These are phyloP conservation scores for Globisporangium cederbergense DNA, from an alignment of 352 stramenopile species.

Conservation along the genomic window DNA sequence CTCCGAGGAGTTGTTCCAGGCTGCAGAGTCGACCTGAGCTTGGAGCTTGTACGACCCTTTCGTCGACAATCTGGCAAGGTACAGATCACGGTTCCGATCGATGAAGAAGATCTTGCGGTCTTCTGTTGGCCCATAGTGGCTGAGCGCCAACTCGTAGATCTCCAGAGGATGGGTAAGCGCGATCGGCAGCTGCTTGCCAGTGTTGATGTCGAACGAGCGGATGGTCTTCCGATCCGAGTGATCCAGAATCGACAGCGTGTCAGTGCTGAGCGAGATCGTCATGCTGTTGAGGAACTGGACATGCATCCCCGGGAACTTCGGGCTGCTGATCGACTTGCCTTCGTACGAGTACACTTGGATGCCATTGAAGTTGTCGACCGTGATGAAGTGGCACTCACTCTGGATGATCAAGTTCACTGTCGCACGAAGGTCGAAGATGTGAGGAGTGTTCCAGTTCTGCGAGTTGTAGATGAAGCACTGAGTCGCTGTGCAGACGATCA, in stretches of 20 bases:
- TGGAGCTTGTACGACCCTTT: constrained; percentile 84
- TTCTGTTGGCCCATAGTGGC: constrained; percentile 61
- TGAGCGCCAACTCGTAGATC: constrained; percentile 83
- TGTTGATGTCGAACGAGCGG: constrained; percentile 87
- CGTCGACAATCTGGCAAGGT: constrained; percentile 54
- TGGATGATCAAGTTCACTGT: constrained; percentile 87
- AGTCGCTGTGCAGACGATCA: constrained; percentile 90
- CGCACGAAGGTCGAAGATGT: constrained; percentile 90
- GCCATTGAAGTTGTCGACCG: constrained; percentile 86
- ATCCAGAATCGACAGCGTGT: constrained; percentile 89
- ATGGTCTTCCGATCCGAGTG: constrained; percentile 87
- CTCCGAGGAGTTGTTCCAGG: constrained; percentile 89
- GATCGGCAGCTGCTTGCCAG: constrained; percentile 69
- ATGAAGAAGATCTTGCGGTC: constrained; percentile 89
- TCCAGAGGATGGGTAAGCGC: constrained; percentile 67
- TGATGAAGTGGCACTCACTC: constrained; percentile 87
- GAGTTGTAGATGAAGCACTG: constrained; percentile 93
- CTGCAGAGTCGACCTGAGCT: constrained; percentile 87
- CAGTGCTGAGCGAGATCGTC: constrained; percentile 83
- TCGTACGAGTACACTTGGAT: constrained; percentile 93
- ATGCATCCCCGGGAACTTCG: constrained; percentile 85
- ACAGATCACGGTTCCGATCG: constrained; percentile 86
- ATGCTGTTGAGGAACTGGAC: constrained; percentile 85
- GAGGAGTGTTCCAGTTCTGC: constrained; percentile 91
- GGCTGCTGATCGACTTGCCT: constrained; percentile 82